Conservation (phyloP, 2,329 filamentous ascomycete species). For the Purpureocillium lavendulum region DNA sequence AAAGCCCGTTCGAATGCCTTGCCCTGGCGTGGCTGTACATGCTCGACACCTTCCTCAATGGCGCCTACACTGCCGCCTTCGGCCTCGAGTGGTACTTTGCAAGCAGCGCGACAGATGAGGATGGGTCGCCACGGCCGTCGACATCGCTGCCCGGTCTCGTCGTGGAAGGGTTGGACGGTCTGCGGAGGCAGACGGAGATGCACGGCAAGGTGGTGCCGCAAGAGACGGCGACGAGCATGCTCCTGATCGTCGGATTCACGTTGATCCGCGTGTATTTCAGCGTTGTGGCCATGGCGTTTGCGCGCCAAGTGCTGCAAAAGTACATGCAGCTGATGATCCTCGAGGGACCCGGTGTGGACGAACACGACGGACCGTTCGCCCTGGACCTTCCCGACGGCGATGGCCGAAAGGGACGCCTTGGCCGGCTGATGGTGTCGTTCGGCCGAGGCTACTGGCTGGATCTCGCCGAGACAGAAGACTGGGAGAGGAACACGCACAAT, state of each 20-base stretch:
- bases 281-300: conserved; percentile 75
- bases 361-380: conserved; percentile 59
- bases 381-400: conserved; percentile 62
- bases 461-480: conserved; percentile 55
- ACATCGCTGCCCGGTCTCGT: conserved; percentile 16
- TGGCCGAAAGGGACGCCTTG: conserved; percentile 71
- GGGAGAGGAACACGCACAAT: conserved; percentile 50
- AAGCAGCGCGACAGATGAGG: conserved; percentile 40
- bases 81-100: conserved; percentile 78
- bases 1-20: conserved; percentile 71
- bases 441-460: conserved; percentile 78
- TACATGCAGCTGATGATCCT: conserved; percentile 43
- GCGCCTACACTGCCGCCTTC: conserved; percentile 73
- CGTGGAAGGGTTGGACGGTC: conserved; percentile 22
- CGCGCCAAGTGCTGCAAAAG: conserved; percentile 65
- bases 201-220: conserved; percentile 33
- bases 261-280: conserved; percentile 75
- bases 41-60: conserved; percentile 74
- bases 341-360: conserved; percentile 35
- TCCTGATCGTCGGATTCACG: conserved; percentile 66
- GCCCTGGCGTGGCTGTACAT: conserved; percentile 79
- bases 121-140: conserved; percentile 11
- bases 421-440: conserved; percentile 68
- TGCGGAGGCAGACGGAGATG: conserved; percentile 22
- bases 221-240: conserved; percentile 66